Conservation (phyloP, 805 yeast species). For the Nakazawaea sp. region DNA sequence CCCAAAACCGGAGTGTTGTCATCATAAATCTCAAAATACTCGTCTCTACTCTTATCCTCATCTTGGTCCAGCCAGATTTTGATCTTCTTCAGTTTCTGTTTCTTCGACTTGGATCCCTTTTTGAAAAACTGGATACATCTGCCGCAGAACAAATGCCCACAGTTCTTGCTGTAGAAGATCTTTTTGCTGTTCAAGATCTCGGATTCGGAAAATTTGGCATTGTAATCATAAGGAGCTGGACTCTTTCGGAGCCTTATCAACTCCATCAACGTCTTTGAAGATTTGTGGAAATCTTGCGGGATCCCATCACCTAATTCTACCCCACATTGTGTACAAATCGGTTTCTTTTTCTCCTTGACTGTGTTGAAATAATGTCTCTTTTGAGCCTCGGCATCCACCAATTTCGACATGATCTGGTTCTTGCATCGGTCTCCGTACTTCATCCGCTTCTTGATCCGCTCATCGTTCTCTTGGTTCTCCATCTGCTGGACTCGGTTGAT, state of each 20-base stretch:
- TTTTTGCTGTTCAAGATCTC: slow-evolving; percentile 61
- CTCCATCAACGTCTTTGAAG: slow-evolving; percentile 20
- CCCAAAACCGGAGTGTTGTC: slow-evolving; percentile 41
- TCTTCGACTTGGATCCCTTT: not conserved
- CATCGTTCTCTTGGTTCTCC: slow-evolving; percentile 7
- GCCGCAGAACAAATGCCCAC: slow-evolving; percentile 89
- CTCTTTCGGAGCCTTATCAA: slow-evolving; percentile 21
- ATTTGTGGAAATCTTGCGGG: slow-evolving; percentile 38
- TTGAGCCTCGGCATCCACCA: slow-evolving; percentile 13
- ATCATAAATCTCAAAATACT: slow-evolving; percentile 37
- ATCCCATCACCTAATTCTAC: slow-evolving; percentile 68
- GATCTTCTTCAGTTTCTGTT: slow-evolving; percentile 2
- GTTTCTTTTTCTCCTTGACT: slow-evolving; percentile 27
- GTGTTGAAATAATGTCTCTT: slow-evolving; percentile 16
- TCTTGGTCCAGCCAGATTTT: not conserved
- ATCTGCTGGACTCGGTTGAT: slow-evolving; percentile 9
- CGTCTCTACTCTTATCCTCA: no score
- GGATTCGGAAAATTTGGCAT: slow-evolving; percentile 35
- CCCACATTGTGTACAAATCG: slow-evolving; percentile 66
- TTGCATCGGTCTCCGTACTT: slow-evolving; percentile 17
- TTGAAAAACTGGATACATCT: slow-evolving; percentile 37
- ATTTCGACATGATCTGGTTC: slow-evolving; percentile 12
- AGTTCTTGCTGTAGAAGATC: slow-evolving; percentile 49
- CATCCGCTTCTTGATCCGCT: slow-evolving; percentile 2
- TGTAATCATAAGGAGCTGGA: slow-evolving; percentile 15